phyloP scores from a whole-genome alignment of 2,329 filamentous ascomycete species.

The Xylaria hypoxylon region DNA sequence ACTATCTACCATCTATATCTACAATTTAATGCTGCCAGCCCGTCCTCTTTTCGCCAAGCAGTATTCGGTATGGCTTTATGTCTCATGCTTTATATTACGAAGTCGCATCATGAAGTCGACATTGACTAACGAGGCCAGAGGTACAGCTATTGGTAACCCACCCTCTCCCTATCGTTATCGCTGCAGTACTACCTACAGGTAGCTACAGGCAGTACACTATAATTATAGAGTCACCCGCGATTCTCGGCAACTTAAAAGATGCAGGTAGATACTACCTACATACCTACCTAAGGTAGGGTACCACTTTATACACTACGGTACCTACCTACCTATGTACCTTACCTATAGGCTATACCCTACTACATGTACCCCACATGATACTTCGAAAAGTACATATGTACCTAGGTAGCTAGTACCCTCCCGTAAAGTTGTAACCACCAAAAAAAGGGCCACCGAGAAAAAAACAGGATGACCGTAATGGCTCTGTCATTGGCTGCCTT shows the following conservation, averaged over 20 bases:
- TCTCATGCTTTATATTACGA: background rate
- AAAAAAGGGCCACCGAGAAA: constrained; percentile 1
- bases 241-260: too few relatives aligned
- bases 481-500: constrained; percentile 30
- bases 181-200: background rate
- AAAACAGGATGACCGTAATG: constrained; percentile 5
- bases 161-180: constrained; percentile 9
- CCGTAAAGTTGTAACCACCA: background rate
- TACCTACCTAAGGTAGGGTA: too few relatives aligned
- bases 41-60: background rate
- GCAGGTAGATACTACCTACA: background rate
- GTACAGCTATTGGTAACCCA: background rate
- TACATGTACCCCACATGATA: too few relatives aligned
- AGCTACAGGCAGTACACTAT: background rate
- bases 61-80: too few relatives aligned
- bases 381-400: too few relatives aligned
- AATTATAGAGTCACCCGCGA: too few relatives aligned
- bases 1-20: background rate
- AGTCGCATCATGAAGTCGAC: background rate
- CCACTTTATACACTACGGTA: too few relatives aligned
- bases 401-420: too few relatives aligned
- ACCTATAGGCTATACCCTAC: too few relatives aligned
- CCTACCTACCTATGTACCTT: too few relatives aligned
- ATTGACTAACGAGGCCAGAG: background rate
- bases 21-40: too few relatives aligned